Evolutionary conservation across 106 monocot genomes (phyloP).

Genomic region (Dactylorhiza incarnata): DNA sequence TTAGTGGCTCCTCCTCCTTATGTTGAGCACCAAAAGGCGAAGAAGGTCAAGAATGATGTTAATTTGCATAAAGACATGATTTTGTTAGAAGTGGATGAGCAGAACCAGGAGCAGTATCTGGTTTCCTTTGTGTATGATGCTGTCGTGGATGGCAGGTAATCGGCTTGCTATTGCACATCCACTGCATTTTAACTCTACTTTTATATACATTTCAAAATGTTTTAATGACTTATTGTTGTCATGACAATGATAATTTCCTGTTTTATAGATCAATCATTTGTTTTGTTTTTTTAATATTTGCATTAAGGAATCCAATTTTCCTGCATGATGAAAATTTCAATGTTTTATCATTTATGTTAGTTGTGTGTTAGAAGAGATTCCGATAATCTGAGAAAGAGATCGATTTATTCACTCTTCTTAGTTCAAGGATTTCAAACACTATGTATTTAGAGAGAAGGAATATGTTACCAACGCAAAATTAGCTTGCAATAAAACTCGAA

Average conservation of each 20-base stretch:
- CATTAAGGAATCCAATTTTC: background rate
- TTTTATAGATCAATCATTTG: no score
- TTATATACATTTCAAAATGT: background rate
- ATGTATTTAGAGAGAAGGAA: background rate
- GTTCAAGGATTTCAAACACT: background rate
- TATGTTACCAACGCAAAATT: background rate
- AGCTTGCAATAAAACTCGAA: no score
- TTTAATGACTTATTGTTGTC: background rate
- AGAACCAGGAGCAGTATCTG: slow-evolving; percentile 41
- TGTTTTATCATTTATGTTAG: background rate
- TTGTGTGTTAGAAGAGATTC: background rate
- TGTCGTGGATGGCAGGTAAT: slow-evolving; percentile 67
- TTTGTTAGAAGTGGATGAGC: slow-evolving; percentile 39
- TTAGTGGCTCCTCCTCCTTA: slow-evolving; percentile 29
- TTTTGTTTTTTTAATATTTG: background rate
- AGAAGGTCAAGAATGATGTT: slow-evolving; percentile 71
- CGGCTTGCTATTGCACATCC: background rate
- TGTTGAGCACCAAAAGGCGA: slow-evolving; percentile 72
- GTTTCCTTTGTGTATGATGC: slow-evolving; percentile 83
- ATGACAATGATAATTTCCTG: background rate
- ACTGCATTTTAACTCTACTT: background rate
- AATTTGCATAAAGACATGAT: slow-evolving; percentile 87
- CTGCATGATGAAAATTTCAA: background rate
- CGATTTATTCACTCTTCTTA: background rate
- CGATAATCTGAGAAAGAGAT: background rate